Conservation (phyloP, 2,329 filamentous ascomycete genomes). For the Ophiostoma novo-ulmi region DNA sequence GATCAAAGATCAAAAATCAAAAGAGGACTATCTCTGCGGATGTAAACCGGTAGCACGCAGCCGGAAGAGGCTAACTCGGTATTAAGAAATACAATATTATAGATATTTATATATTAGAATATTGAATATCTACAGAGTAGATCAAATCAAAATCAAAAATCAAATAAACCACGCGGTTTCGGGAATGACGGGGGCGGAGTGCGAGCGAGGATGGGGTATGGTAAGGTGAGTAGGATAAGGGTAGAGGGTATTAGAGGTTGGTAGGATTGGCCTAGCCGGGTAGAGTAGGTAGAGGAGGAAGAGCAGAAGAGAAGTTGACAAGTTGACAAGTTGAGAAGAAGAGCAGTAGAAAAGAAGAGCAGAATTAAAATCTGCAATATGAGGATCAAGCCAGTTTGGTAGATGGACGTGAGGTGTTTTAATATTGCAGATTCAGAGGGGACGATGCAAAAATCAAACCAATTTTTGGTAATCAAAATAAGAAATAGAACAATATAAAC, state of each 20-base stretch:
- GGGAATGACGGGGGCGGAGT: slow-evolving; percentile 17
- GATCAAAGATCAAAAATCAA: neutral
- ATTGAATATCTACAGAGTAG: too few relatives aligned
- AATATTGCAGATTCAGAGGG: neutral
- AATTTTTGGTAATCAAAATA: too few relatives aligned
- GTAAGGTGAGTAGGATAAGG: neutral
- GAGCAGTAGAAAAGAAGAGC: neutral
- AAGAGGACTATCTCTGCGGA: slow-evolving; percentile 7
- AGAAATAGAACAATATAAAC: neutral
- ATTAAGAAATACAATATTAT: neutral
- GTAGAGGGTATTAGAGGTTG: neutral
- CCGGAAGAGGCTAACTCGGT: neutral
- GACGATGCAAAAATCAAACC: neutral
- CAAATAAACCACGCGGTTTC: slow-evolving; percentile 19
- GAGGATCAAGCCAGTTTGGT: neutral
- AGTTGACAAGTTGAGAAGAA: neutral
- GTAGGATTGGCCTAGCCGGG: too few relatives aligned
- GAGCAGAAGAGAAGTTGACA: neutral
- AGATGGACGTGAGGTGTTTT: neutral
- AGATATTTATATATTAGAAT: neutral
- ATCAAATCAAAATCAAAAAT: neutral
- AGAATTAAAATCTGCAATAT: neutral
- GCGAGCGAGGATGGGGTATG: slow-evolving; percentile 6
- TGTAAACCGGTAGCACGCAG: neutral
- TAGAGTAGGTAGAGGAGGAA: neutral